Conservation (phyloP, 2,329 filamentous ascomycete genomes). For the Penicillium aurantiogriseum region DNA sequence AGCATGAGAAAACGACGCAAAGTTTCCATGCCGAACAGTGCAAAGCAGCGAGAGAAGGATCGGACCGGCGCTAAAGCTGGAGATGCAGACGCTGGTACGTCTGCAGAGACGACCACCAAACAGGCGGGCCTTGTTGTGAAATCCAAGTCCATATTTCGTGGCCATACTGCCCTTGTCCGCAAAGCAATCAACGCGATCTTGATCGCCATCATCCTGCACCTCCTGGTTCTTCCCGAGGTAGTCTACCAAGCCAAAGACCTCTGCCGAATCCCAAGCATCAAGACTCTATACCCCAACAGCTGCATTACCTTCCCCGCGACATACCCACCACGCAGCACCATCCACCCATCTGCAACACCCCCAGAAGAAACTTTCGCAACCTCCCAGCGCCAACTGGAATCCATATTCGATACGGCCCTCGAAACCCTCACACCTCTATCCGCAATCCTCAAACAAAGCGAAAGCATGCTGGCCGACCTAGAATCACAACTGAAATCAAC, state of each 20-base stretch:
- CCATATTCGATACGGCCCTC: conserved; percentile 32
- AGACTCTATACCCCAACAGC: conserved; percentile 31
- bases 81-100: conserved; percentile 10
- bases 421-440: conserved; percentile 27
- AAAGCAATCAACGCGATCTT: conserved; percentile 28
- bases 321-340: conserved; percentile 6
- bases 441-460: conserved; percentile 31
- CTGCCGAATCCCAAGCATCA: conserved; percentile 26
- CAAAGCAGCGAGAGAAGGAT: conserved; percentile 3
- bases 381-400: conserved; percentile 29
- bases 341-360: conserved; percentile 12
- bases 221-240: conserved; percentile 37
- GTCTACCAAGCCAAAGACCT: conserved; percentile 33
- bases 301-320: conserved; percentile 22
- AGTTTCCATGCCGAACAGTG: conserved; percentile 1
- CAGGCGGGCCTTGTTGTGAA: not conserved
- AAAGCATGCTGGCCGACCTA: conserved; percentile 30
- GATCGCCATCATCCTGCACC: conserved; percentile 32
- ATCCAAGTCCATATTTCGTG: not conserved
- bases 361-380: conserved; percentile 22
- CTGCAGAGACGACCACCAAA: conserved; percentile 1
- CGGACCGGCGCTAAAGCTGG: not conserved
- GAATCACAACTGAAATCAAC: conserved; percentile 28
- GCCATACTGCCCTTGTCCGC: conserved; percentile 13
- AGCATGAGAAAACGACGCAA: conserved; percentile 28